Percentiles rank a stretch among this genome's conserved stretches.
Conservation (phyloP, 768 basidiomycete genomes). For the Lactifluus piperatus region DNA sequence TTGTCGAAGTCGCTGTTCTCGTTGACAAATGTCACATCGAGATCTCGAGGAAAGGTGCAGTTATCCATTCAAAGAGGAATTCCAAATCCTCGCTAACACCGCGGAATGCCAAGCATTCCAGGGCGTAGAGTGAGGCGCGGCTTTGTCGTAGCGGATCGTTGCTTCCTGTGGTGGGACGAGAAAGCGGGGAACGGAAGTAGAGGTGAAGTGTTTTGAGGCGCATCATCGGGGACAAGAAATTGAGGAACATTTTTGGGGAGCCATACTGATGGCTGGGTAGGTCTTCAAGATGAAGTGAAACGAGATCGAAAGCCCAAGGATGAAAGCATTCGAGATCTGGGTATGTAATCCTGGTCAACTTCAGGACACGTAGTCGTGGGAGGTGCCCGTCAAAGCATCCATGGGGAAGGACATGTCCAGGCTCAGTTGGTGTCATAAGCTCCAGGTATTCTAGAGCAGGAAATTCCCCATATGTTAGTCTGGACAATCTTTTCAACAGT, state of each 20-base stretch:
- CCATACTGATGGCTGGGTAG: neutral
- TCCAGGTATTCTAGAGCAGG: neutral
- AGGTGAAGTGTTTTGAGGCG: neutral
- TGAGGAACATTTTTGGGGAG: neutral
- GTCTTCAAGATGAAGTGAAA: neutral
- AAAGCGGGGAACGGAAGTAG: neutral
- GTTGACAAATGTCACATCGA: neutral
- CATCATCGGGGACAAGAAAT: neutral
- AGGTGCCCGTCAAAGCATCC: neutral
- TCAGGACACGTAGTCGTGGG: neutral
- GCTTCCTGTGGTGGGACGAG: neutral
- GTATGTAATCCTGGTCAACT: neutral
- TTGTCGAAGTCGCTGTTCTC: neutral
- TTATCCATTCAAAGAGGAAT: neutral
- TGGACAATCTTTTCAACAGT: neutral
- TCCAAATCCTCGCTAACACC: constrained; percentile 2
- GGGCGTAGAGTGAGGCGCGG: neutral
- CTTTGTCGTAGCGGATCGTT: no score
- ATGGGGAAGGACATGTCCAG: neutral
- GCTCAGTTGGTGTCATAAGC: neutral
- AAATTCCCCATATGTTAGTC: neutral
- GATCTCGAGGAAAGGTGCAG: neutral
- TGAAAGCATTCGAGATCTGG: neutral
- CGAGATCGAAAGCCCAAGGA: neutral
- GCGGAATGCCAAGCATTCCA: neutral